Evolutionary conservation across 306 rosid genomes (phyloP).

Genomic region (Rosa multiflora): DNA sequence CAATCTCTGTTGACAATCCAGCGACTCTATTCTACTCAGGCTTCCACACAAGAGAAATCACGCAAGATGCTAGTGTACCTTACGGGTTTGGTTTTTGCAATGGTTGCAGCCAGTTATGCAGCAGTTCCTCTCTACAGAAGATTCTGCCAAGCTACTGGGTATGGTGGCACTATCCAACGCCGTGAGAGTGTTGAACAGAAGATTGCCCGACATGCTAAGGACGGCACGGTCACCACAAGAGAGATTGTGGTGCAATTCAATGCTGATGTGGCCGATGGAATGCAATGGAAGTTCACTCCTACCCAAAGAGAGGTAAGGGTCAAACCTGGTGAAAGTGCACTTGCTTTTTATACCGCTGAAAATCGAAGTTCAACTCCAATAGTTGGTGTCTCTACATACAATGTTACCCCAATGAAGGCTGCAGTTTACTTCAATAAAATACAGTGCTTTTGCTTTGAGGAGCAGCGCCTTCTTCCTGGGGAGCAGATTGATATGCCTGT

Average conservation of each 20-base stretch:
- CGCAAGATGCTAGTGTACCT: slow-evolving; percentile 67
- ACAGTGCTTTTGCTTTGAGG: slow-evolving; percentile 98
- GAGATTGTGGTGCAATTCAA: slow-evolving; percentile 97
- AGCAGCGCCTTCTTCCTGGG: slow-evolving; percentile 92
- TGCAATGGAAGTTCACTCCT: slow-evolving; percentile 94
- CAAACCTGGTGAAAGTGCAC: slow-evolving; percentile 98
- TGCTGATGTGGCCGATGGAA: slow-evolving; percentile 94
- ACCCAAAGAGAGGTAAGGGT: slow-evolving; percentile 97
- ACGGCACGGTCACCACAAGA: slow-evolving; percentile 57
- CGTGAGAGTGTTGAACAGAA: slow-evolving; percentile 98
- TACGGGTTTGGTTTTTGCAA: slow-evolving; percentile 68
- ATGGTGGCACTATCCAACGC: slow-evolving; percentile 90
- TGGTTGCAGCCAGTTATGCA: slow-evolving; percentile 89
- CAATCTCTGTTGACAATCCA: slow-evolving; percentile 40
- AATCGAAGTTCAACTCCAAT: slow-evolving; percentile 85
- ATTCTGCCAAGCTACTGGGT: slow-evolving; percentile 96
- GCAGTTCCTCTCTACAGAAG: slow-evolving; percentile 90
- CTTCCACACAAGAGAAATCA: slow-evolving; percentile 62
- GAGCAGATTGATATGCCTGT: slow-evolving; percentile 98
- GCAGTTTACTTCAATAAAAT: slow-evolving; percentile 91
- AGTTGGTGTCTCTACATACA: slow-evolving; percentile 91
- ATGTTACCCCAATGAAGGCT: slow-evolving; percentile 98
- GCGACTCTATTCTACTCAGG: slow-evolving; percentile 51
- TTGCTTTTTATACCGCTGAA: slow-evolving; percentile 94
- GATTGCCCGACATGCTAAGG: slow-evolving; percentile 77